Percentiles rank a stretch among this genome's conserved stretches.
Conservation (phyloP, 2,329 filamentous ascomycete genomes). For the Fusarium chuoi region DNA sequence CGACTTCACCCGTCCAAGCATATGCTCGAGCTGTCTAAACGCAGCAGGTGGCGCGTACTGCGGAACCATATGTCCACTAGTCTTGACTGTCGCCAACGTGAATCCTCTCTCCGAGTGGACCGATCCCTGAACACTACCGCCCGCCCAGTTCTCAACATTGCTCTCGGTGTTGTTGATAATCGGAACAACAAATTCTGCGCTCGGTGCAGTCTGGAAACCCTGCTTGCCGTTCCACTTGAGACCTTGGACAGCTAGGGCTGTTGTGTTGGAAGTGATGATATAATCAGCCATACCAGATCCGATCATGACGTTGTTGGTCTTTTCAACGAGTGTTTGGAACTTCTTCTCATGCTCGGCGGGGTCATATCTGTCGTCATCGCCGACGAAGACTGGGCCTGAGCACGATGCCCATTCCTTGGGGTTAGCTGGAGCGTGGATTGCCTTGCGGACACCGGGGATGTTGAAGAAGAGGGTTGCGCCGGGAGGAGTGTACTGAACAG, state of each 20-base stretch:
- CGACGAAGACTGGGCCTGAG: background rate
- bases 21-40: constrained; percentile 11
- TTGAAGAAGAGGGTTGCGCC: constrained; percentile 6
- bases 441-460: constrained; percentile 1
- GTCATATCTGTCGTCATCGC: background rate
- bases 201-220: constrained; percentile 1
- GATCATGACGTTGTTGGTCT: constrained; percentile 16
- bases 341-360: constrained; percentile 8
- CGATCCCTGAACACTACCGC: constrained; percentile 7
- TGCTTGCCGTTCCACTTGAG: constrained; percentile 16
- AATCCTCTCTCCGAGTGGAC: constrained; percentile 9
- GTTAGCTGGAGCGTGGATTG: background rate
- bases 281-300: constrained; percentile 15
- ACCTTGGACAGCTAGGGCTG: background rate
- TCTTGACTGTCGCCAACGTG: constrained; percentile 11
- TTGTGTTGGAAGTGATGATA: constrained; percentile 21
- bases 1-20: constrained; percentile 18
- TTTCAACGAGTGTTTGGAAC: constrained; percentile 11
- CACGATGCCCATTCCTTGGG: constrained; percentile 14
- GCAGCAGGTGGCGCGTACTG: constrained; percentile 22
- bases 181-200: constrained; percentile 7
- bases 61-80: constrained; percentile 19
- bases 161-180: constrained; percentile 5
- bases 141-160: constrained; percentile 21
- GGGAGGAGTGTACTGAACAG: background rate